These are phyloP conservation scores for Dothiorella sarmentorum DNA, from an alignment of 2,329 filamentous ascomycete species.

Conservation along the genomic window DNA sequence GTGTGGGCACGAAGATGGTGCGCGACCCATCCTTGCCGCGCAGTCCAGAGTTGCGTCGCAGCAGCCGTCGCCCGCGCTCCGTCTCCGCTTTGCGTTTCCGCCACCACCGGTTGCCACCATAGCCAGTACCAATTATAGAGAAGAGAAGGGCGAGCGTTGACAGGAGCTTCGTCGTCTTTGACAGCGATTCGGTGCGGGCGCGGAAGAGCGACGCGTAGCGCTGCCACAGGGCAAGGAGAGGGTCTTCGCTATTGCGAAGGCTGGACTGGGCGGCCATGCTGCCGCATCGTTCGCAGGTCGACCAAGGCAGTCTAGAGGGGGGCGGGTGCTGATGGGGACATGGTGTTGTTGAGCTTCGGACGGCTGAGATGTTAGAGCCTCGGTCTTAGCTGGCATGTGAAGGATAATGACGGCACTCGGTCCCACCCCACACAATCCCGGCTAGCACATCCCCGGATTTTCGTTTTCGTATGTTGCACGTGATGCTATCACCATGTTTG, in stretches of 20 bases:
- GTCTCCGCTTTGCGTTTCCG: slow-evolving; percentile 69
- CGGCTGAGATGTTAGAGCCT: not conserved
- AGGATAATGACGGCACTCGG: slow-evolving; percentile 4
- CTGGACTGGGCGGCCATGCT: slow-evolving; percentile 87
- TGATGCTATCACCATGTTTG: not conserved
- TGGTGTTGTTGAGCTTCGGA: not conserved
- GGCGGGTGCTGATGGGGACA: not conserved
- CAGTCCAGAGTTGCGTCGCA: slow-evolving; percentile 88
- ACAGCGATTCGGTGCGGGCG: slow-evolving; percentile 58
- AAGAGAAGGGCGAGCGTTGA: slow-evolving; percentile 72
- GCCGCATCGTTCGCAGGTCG: slow-evolving; percentile 16
- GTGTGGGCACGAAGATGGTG: slow-evolving; percentile 93
- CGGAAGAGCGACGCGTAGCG: slow-evolving; percentile 50
- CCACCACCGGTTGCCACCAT: slow-evolving; percentile 77
- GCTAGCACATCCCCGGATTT: slow-evolving; percentile 10
- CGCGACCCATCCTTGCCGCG: slow-evolving; percentile 91
- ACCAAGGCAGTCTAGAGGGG: not conserved
- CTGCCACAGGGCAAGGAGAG: slow-evolving; percentile 45
- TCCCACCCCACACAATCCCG: not conserved
- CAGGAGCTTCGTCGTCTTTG: slow-evolving; percentile 68
- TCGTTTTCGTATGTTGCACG: slow-evolving; percentile 4
- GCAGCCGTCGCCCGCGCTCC: slow-evolving; percentile 75
- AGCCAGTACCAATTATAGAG: slow-evolving; percentile 74
- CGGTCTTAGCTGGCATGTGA: slow-evolving; percentile 13
- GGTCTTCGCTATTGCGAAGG: slow-evolving; percentile 51